phyloP scores from a whole-genome alignment of 106 monocot species.

The Narthecium ossifragum region DNA sequence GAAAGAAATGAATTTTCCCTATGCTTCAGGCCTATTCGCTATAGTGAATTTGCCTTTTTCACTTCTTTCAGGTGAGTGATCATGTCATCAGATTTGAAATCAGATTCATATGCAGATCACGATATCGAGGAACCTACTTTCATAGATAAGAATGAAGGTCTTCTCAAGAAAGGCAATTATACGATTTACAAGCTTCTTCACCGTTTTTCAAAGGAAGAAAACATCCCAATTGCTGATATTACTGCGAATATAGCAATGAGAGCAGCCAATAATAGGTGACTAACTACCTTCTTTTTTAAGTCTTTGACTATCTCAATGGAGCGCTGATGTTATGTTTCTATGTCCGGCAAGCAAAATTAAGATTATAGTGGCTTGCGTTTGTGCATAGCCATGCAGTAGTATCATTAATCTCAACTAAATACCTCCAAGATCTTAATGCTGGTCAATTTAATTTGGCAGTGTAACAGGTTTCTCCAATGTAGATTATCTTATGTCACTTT shows the following conservation, averaged over 20 bases:
- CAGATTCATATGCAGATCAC: background rate
- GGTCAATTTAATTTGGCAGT: too few relatives aligned
- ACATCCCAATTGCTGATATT: constrained; percentile 5
- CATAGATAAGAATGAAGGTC: background rate
- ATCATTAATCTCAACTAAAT: too few relatives aligned
- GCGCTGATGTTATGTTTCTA: too few relatives aligned
- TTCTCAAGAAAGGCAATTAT: background rate
- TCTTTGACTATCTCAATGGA: too few relatives aligned
- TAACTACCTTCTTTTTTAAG: background rate
- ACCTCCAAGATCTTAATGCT: too few relatives aligned
- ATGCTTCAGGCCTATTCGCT: too few relatives aligned
- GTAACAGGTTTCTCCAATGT: too few relatives aligned
- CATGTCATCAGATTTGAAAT: constrained; percentile 12
- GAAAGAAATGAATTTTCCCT: too few relatives aligned
- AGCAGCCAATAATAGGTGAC: constrained; percentile 16
- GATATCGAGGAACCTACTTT: constrained; percentile 11
- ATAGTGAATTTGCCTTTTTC: background rate
- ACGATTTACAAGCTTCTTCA: background rate
- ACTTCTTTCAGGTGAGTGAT: background rate
- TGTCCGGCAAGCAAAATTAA: too few relatives aligned
- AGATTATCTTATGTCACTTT: too few relatives aligned
- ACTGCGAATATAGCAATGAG: constrained; percentile 9
- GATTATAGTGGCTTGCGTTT: too few relatives aligned
- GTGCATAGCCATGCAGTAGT: too few relatives aligned
- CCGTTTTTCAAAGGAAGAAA: constrained; percentile 1